Conservation (phyloP, 2,329 filamentous ascomycete species). For the Epichloe sibirici region DNA sequence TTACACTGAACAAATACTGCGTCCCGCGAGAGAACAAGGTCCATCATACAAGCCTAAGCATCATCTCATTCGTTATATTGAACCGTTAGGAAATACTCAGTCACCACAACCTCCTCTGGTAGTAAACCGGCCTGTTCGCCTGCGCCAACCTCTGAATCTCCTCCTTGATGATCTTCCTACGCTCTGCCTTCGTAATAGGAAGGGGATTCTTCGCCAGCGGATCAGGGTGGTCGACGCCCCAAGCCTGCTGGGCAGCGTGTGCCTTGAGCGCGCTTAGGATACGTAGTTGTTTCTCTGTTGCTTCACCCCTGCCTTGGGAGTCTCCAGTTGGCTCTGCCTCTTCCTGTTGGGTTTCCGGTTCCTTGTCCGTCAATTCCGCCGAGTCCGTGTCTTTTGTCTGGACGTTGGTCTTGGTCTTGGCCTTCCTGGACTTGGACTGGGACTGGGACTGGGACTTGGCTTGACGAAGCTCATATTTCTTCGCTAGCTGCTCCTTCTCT, state of each 20-base stretch:
- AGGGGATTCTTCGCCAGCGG: conserved; percentile 27
- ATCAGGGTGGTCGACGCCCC: conserved; percentile 23
- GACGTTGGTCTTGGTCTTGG: conserved; percentile 2
- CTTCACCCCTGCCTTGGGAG: conserved; percentile 7
- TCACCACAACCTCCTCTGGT: conserved; percentile 44
- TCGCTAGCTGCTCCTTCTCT: conserved; percentile 11
- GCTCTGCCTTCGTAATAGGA: conserved; percentile 38
- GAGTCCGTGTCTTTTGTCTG: neutral
- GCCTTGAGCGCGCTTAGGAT: conserved; percentile 21
- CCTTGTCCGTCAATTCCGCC: neutral
- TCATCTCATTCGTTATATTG: neutral
- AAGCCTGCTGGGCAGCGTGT: conserved; percentile 21
- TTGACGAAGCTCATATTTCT: conserved; percentile 14
- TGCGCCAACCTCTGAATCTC: conserved; percentile 39
- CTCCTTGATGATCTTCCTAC: conserved; percentile 45
- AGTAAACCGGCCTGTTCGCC: conserved; percentile 34
- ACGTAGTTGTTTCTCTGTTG: conserved; percentile 16
- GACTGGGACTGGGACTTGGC: too few relatives aligned
- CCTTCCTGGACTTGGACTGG: conserved; percentile 1
- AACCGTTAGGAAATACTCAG: neutral
- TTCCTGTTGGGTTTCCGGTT: neutral
- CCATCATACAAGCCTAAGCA: too few relatives aligned
- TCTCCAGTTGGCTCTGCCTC: conserved; percentile 8
- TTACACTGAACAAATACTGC: too few relatives aligned
- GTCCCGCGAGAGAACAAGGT: too few relatives aligned